Conservation (phyloP, 495 filamentous ascomycete species). For the Tuber borchii region DNA sequence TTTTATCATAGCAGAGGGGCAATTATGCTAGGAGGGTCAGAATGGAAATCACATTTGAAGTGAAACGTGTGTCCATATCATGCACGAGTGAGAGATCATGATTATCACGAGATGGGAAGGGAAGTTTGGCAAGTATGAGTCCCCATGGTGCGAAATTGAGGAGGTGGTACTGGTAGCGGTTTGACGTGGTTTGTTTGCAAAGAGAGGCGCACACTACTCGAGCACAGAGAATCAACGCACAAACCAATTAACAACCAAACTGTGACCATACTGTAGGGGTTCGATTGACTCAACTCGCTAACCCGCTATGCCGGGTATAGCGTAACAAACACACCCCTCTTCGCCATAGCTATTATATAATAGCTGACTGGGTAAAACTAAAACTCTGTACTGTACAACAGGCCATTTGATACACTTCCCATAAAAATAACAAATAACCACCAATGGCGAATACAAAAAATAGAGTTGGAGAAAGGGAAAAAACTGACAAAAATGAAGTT, state of each 20-base stretch:
- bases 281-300: background rate
- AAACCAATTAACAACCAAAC: background rate
- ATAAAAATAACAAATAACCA: background rate
- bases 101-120: background rate
- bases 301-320: background rate
- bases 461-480: background rate
- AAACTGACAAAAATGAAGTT: background rate
- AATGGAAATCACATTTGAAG: background rate
- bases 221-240: background rate
- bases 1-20: background rate
- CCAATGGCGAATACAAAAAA: background rate
- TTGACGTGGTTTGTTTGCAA: background rate
- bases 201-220: background rate
- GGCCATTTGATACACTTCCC: background rate
- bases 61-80: background rate
- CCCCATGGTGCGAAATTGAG: background rate
- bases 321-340: background rate
- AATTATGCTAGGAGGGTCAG: background rate
- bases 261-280: background rate
- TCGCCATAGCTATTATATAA: background rate
- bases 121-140: background rate
- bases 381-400: slow-evolving; percentile 3
- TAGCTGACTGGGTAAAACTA: background rate
- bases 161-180: background rate
- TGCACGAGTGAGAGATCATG: background rate